Base-by-base conservation (phyloP, 805 yeast genomes). In the Sungouiozyma intestinalis region DNA sequence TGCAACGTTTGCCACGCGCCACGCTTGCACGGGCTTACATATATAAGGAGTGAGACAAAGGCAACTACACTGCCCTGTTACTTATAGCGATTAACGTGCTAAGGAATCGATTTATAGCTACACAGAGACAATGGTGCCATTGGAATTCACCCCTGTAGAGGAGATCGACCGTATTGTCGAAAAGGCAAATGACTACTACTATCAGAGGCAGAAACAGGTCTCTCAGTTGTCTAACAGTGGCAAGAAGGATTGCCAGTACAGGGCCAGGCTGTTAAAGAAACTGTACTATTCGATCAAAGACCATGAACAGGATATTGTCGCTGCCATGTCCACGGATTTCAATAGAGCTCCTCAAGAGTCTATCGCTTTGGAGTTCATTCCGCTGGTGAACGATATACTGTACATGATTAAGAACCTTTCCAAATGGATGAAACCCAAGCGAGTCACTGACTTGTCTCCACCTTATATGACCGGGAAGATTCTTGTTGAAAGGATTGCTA, bases 311-410 rank as follows among this genome's bases (percentile, higher is more conserved):
- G 64, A 55, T 11, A 52, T 90, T 32, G 60, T 70, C 33, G 72
- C 65, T 2, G 87, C 94, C 0, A 62, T 87, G 47, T 48, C 63
- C 17, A 56, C 67, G 47, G 97, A 90, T 55, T 77, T 87, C 60
- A 71, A 79, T 59, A 73, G 90, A 44, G 59, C 83, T 1, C 62
- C 65, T 2, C 63, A 67, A 31, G 97, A 90, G 57, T 72, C 90
- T 1, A 64, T 66, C 39, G 53, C 74, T 29, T 58, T 74, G 38
- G 97, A 90, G 58, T 48, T 77, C 17, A 61, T 64, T 5, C 69
- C 71, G 2, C 53, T 70, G 1, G 57, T 75, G 41, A 65, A 64
- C 43, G 95, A 85, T 53, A 58, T 85, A 39, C 57, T 74, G 27
- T 68, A 72, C 50, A 68, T 80, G 38, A 79, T 86, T 55, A 63